Base-by-base conservation (phyloP, 805 yeast species). In the Ogataea ganodermae region DNA sequence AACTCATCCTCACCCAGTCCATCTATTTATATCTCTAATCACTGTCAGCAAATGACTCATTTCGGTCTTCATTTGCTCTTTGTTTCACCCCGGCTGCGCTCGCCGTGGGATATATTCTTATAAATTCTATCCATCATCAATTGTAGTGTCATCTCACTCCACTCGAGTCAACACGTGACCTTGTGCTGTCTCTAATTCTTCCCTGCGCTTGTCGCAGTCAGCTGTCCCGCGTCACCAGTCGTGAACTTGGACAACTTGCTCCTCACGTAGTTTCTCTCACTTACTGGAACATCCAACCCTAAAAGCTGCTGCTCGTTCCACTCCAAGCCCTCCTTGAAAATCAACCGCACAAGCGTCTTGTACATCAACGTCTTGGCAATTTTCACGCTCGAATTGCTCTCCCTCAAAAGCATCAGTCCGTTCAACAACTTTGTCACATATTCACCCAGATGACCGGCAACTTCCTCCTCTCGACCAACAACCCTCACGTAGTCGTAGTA, bases 311-410 rank as follows among this genome's bases (percentile, higher is more conserved):
- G 65, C n/a, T 56, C 58, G 21, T 69, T 56, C 33, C 66, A 55
- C n/a, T 59, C 53, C 36, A 60, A 36, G 21, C 53, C 56, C 41
- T 51, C 45, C 46, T 65, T 67, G 42, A 74, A 55, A 21, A 73
- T 68, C 42, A 73, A 45, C 35, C 69, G 71, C 6, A 76, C 80
- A 16, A 81, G 69, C 35, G 61, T 68, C 55, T 74, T 76, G 14
- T 80, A 67, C 63, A 86, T 81, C 7, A 83, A 52, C 28, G 76
- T 75, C 35, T 76, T 65, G 2, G 86, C 84, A 35, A 79, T 79
- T 21, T 69, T 72, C 33, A 70, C 66, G 31, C 60, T 66, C 49
- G 63, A 68, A 50, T 67, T 71, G 0, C 62, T 43, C 42, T 65
- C 63, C 41, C 69, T 63, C 31, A 78, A 64, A 20, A 70, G 50